Evolutionary conservation across 1,284 basidiomycete genomes (phyloP).

Genomic region (Chalciporus piperatoides): DNA sequence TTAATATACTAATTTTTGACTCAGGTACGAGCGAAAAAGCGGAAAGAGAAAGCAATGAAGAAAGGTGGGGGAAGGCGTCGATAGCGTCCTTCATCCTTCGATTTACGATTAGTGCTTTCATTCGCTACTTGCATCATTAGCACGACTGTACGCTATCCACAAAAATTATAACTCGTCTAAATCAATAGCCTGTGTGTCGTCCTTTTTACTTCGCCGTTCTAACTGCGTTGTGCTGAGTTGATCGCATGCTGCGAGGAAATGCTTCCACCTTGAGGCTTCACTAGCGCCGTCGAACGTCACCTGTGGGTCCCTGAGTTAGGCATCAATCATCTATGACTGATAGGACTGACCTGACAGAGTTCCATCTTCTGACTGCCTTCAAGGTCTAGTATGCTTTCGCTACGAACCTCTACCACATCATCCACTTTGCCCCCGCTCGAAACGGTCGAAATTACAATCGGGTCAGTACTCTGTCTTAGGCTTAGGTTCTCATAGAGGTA

Average conservation of each 20-base stretch:
- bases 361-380: conserved; percentile 52
- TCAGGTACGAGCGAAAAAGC: conserved; percentile 68
- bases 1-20: conserved; percentile 7
- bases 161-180: conserved; percentile 14
- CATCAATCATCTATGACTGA: background rate
- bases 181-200: conserved; percentile 10
- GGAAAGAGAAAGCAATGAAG: conserved; percentile 62
- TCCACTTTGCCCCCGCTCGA: background rate
- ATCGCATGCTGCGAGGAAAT: conserved; percentile 55
- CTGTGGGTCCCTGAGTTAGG: conserved; percentile 33
- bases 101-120: background rate
- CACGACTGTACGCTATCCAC: background rate
- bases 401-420: conserved; percentile 27
- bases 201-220: conserved; percentile 11
- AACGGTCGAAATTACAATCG: conserved; percentile 13
- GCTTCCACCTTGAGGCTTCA: conserved; percentile 45
- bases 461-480: conserved; percentile 46
- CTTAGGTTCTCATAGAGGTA: conserved; percentile 48
- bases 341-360: conserved; percentile 49
- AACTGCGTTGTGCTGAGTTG: conserved; percentile 35
- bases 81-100: conserved; percentile 1
- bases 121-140: background rate
- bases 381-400: conserved; percentile 50
- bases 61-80: conserved; percentile 44
- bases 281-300: conserved; percentile 41